Evolutionary conservation across 2,329 filamentous ascomycete genomes (phyloP).

Genomic region (Laburnicola sp.): DNA sequence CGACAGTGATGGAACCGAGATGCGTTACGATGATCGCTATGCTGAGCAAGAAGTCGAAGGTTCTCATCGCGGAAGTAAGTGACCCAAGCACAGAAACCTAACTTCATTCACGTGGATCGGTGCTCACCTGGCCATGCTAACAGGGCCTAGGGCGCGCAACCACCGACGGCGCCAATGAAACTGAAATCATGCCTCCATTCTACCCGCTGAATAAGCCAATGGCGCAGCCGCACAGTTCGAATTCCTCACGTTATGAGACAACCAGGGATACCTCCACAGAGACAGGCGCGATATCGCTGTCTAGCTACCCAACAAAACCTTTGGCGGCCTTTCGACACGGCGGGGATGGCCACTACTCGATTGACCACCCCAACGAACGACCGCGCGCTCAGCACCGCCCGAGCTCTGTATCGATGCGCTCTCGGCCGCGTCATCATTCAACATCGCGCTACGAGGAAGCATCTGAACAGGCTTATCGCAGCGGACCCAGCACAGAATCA

Average conservation of each 20-base stretch:
- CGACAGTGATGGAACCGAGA: slow-evolving; percentile 51
- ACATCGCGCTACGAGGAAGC: slow-evolving; percentile 22
- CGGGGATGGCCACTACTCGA: slow-evolving; percentile 31
- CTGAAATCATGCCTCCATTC: slow-evolving; percentile 21
- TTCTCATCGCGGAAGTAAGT: slow-evolving; percentile 18
- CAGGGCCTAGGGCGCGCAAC: slow-evolving; percentile 22
- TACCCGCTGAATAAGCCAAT: slow-evolving; percentile 15
- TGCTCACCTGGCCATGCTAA: slow-evolving; percentile 17
- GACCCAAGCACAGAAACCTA: background rate
- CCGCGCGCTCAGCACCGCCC: slow-evolving; percentile 25
- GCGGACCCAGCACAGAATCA: slow-evolving; percentile 32
- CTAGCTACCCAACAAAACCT: slow-evolving; percentile 21
- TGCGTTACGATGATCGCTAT: slow-evolving; percentile 12
- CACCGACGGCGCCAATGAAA: slow-evolving; percentile 36
- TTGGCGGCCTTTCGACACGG: slow-evolving; percentile 25
- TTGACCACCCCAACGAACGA: slow-evolving; percentile 31
- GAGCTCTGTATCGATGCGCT: slow-evolving; percentile 13
- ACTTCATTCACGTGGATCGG: background rate
- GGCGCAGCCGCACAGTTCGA: slow-evolving; percentile 1
- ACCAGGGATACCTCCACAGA: background rate
- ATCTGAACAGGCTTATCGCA: slow-evolving; percentile 30
- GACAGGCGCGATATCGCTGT: slow-evolving; percentile 13
- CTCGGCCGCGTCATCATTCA: slow-evolving; percentile 5
- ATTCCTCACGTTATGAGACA: slow-evolving; percentile 7
- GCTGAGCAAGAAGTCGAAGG: slow-evolving; percentile 19